Evolutionary conservation across 202 grass and related monocot species (phyloP).

Genomic region (Cymbopogon flexuosus): DNA sequence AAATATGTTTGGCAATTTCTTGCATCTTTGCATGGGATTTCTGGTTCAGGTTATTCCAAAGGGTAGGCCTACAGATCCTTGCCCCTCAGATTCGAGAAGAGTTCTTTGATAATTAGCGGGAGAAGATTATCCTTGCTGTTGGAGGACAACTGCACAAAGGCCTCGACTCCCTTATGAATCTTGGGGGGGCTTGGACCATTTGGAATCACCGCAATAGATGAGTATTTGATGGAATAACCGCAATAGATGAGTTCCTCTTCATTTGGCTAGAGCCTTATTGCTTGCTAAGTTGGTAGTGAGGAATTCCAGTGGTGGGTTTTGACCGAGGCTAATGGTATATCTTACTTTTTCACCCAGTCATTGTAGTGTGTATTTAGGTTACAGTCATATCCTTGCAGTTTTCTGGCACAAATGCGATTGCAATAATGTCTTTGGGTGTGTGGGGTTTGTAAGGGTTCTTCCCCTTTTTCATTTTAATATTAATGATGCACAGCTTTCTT

Average conservation of each 20-base stretch:
- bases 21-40: neutral
- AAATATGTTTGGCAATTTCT: constrained; percentile 4
- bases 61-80: neutral
- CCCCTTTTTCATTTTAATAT: neutral
- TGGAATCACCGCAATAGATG: neutral
- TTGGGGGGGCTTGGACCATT: neutral
- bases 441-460: neutral
- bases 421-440: neutral
- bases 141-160: neutral
- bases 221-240: neutral
- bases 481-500: neutral
- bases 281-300: neutral
- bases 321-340: neutral
- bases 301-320: neutral
- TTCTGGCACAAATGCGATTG: neutral
- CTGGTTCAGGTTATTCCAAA: neutral
- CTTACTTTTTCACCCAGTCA: neutral
- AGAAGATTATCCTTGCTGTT: neutral
- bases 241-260: neutral
- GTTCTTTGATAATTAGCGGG: neutral
- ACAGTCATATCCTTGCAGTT: neutral
- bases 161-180: neutral
- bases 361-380: neutral
- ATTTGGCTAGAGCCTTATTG: neutral
- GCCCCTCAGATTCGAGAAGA: neutral